Percentiles rank a stretch among this genome's conserved stretches.
These are phyloP conservation scores for Xylaria longipes DNA, from an alignment of 495 filamentous ascomycete species.

Conservation along the genomic window DNA sequence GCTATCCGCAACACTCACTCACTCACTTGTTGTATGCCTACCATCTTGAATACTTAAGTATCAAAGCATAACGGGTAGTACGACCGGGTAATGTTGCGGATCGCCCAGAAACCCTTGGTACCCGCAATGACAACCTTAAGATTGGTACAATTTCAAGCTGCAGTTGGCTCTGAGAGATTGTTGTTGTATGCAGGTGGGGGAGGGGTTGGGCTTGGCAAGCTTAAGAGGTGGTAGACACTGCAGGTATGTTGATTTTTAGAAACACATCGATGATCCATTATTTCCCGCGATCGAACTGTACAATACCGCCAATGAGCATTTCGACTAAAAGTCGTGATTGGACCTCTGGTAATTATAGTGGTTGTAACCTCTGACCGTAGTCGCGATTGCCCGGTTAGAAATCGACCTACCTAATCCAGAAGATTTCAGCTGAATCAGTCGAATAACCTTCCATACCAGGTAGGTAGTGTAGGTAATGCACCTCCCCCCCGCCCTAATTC, in stretches of 20 bases:
- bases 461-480: neutral
- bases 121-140: neutral
- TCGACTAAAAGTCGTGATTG: neutral
- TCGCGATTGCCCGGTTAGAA: no score
- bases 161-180: neutral
- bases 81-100: neutral
- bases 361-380: no score
- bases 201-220: neutral
- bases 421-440: neutral
- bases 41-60: neutral
- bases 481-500: no score
- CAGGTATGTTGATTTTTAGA: no score
- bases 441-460: neutral
- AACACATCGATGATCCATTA: no score
- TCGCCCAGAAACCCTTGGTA: neutral
- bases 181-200: neutral
- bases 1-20: neutral
- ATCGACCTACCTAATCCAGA: no score
- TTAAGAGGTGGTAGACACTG: no score
- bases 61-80: neutral
- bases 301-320: neutral
- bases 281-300: neutral
- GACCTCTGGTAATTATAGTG: neutral
- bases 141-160: neutral
- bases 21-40: neutral